phyloP scores from a whole-genome alignment of 2,329 filamentous ascomycete species.

The Epichloe sibirici region DNA sequence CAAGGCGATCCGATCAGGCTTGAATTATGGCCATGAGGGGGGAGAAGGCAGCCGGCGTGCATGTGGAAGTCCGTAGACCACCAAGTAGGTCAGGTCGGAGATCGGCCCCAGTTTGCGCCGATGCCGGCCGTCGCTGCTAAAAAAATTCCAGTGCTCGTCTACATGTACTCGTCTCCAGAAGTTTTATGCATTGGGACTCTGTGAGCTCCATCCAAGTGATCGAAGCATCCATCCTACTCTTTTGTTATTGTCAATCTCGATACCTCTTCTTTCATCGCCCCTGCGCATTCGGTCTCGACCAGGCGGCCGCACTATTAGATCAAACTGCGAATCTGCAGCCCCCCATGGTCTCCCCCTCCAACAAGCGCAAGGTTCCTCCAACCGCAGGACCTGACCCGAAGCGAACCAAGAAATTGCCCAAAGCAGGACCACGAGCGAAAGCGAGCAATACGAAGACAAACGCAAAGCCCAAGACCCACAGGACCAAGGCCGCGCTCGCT shows the following conservation, averaged over 20 bases:
- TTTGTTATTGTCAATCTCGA: too few species aligned
- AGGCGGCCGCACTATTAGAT: neutral
- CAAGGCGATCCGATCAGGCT: too few species aligned
- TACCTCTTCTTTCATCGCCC: neutral
- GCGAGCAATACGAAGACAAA: neutral
- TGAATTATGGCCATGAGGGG: too few species aligned
- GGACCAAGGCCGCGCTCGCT: slow-evolving; percentile 10
- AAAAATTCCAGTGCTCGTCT: neutral
- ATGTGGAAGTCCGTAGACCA: neutral
- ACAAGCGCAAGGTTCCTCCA: slow-evolving; percentile 27
- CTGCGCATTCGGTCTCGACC: neutral
- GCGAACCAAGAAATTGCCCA: slow-evolving; percentile 20
- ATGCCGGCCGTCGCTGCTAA: neutral
- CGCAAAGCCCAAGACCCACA: slow-evolving; percentile 1
- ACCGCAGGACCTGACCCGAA: slow-evolving; percentile 22
- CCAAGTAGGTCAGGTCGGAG: neutral
- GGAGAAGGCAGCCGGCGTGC: too few species aligned
- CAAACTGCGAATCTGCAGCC: neutral
- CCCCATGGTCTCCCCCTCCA: slow-evolving; percentile 21
- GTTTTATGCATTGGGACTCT: neutral
- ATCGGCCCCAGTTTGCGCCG: slow-evolving; percentile 1
- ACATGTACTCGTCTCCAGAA: neutral
- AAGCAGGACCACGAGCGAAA: neutral
- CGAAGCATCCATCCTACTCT: neutral
- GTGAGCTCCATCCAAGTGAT: too few species aligned